These are phyloP conservation scores for Septoria petroselini DNA, from an alignment of 2,329 filamentous ascomycete species.

Conservation along the genomic window DNA sequence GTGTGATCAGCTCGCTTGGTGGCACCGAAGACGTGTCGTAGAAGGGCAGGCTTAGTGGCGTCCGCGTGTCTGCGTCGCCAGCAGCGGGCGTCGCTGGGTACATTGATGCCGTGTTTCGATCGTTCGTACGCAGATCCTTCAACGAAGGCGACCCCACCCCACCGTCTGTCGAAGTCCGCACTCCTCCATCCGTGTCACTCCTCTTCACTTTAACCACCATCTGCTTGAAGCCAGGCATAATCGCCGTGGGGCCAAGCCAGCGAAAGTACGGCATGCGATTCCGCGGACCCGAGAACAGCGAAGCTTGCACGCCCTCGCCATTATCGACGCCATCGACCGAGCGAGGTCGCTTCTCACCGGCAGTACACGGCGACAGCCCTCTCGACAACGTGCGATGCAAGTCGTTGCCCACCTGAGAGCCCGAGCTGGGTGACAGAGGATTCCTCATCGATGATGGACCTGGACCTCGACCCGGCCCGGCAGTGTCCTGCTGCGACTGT, in stretches of 20 bases:
- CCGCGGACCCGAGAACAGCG: constrained; percentile 39
- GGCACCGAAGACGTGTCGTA: constrained; percentile 74
- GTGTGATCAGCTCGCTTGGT: constrained; percentile 70
- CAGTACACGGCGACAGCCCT: constrained; percentile 17
- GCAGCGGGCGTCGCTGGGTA: constrained; percentile 31
- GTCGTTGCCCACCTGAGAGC: constrained; percentile 10
- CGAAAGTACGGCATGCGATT: constrained; percentile 82
- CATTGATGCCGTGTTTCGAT: constrained; percentile 22
- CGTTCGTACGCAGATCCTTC: constrained; percentile 20
- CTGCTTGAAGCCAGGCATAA: constrained; percentile 87
- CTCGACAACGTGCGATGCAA: constrained; percentile 15
- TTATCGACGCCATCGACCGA: constrained; percentile 14
- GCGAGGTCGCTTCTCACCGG: constrained; percentile 7
- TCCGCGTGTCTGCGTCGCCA: constrained; percentile 43
- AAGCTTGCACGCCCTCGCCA: constrained; percentile 18
- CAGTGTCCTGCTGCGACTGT: constrained; percentile 8
- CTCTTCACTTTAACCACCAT: constrained; percentile 79
- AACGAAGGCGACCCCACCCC: constrained; percentile 33
- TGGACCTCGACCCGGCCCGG: constrained; percentile 1
- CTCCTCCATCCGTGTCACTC: constrained; percentile 58
- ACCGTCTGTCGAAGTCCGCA: constrained; percentile 53
- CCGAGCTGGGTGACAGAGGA: constrained; percentile 1
- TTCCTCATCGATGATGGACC: background rate
- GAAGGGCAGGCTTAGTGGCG: constrained; percentile 54
- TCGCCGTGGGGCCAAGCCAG: constrained; percentile 87